phyloP scores from a whole-genome alignment of 306 rosid species.

The Alnus glutinosa region DNA sequence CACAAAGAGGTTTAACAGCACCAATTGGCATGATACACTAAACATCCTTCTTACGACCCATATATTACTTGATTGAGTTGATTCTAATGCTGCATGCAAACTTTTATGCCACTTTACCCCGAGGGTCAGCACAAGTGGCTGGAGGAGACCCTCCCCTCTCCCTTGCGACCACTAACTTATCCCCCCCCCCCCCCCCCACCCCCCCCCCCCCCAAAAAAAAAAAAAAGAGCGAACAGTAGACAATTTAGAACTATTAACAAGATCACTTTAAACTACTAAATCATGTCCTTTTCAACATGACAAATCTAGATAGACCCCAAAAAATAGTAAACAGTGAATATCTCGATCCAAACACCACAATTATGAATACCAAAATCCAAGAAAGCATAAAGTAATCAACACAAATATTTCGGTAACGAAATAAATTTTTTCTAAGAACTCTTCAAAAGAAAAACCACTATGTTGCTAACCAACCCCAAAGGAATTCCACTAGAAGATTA shows the following conservation, averaged over 20 bases:
- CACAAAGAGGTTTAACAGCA: neutral
- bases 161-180: neutral
- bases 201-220: too few species aligned
- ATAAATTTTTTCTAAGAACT: too few species aligned
- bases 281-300: neutral
- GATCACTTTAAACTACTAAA: neutral
- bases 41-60: neutral
- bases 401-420: too few species aligned
- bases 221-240: neutral
- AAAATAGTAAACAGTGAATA: too few species aligned
- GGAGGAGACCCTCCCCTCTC: neutral
- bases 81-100: neutral
- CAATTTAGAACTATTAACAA: neutral
- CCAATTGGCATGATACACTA: neutral
- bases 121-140: neutral
- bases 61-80: neutral
- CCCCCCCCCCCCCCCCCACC: too few species aligned
- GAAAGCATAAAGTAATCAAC: too few species aligned
- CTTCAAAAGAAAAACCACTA: too few species aligned
- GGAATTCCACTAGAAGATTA: too few species aligned
- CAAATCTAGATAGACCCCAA: too few species aligned
- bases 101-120: neutral
- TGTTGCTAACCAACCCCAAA: too few species aligned
- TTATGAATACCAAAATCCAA: too few species aligned
- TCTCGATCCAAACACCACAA: too few species aligned